Conservation (phyloP, 2,329 filamentous ascomycete genomes). For the Hypomyces perniciosus region DNA sequence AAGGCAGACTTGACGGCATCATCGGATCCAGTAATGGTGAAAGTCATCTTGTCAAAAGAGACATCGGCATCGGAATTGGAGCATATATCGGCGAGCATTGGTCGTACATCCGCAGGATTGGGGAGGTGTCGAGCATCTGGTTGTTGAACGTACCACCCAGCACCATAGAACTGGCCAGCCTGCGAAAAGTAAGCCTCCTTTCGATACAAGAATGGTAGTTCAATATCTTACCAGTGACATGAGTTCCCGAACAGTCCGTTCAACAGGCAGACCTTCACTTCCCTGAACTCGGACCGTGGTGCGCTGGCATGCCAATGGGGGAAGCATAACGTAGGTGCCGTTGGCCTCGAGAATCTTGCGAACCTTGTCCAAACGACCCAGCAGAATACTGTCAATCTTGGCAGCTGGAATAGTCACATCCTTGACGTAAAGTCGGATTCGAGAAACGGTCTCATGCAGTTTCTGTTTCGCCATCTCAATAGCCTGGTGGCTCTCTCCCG, state of each 20-base stretch:
- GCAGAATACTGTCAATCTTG: conserved; percentile 91
- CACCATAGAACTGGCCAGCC: conserved; percentile 97
- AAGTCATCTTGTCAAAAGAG: conserved; percentile 88
- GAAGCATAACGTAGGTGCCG: conserved; percentile 90
- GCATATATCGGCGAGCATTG: conserved; percentile 94
- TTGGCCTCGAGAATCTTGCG: conserved; percentile 97
- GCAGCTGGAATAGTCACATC: conserved; percentile 83
- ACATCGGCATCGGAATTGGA: conserved; percentile 94
- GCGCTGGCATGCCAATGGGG: conserved; percentile 77
- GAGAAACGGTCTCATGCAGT: conserved; percentile 76
- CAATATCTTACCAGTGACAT: conserved; percentile 72
- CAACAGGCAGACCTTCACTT: conserved; percentile 86
- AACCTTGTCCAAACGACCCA: conserved; percentile 89
- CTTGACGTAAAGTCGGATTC: conserved; percentile 81
- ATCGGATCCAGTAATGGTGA: conserved; percentile 91
- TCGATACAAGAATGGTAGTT: not conserved
- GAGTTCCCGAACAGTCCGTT: conserved; percentile 89
- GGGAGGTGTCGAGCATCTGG: conserved; percentile 59
- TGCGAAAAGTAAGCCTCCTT: conserved; percentile 32
- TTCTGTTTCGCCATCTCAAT: conserved; percentile 88
- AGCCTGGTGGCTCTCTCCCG: conserved; percentile 76
- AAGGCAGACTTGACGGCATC: conserved; percentile 95
- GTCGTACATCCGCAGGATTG: conserved; percentile 66
- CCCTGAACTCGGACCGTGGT: conserved; percentile 86
- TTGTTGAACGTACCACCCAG: conserved; percentile 89